Evolutionary conservation across 176 grass and related monocot genomes (phyloP).

Genomic region (Carex myosuroides): DNA sequence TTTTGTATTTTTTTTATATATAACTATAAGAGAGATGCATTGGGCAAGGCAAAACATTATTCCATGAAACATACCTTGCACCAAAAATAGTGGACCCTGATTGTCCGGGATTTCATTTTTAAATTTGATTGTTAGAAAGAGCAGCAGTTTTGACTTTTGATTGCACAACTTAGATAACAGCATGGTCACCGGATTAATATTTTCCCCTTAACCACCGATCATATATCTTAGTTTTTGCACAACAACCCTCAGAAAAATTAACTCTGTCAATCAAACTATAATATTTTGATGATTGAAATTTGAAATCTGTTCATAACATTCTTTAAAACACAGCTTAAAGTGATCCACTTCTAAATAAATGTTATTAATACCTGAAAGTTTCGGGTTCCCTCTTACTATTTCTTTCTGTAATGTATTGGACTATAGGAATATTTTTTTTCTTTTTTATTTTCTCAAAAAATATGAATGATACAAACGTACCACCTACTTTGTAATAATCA

Average conservation of each 20-base stretch:
- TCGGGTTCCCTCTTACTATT: neutral
- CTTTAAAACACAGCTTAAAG: neutral
- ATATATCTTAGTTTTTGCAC: neutral
- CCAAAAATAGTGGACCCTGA: neutral
- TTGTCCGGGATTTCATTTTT: neutral
- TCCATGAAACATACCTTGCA: constrained; percentile 12
- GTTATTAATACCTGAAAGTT: neutral
- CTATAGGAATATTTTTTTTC: too few relatives aligned
- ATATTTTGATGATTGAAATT: neutral
- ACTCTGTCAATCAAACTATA: neutral
- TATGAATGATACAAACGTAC: neutral
- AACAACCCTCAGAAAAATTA: neutral
- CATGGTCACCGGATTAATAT: neutral
- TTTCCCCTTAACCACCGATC: neutral
- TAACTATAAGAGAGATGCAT: neutral
- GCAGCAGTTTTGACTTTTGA: neutral
- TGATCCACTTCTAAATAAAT: neutral
- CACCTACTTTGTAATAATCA: neutral
- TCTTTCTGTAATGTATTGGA: neutral
- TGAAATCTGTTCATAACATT: too few relatives aligned
- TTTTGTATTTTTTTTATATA: neutral
- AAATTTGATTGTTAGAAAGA: neutral
- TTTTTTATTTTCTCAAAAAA: too few relatives aligned
- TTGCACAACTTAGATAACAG: neutral
- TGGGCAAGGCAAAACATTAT: neutral